Evolutionary conservation across 2,329 filamentous ascomycete species (phyloP), one percentile per base, ranked within the genome.

Genomic region (Fusarium dlaminii): DNA sequence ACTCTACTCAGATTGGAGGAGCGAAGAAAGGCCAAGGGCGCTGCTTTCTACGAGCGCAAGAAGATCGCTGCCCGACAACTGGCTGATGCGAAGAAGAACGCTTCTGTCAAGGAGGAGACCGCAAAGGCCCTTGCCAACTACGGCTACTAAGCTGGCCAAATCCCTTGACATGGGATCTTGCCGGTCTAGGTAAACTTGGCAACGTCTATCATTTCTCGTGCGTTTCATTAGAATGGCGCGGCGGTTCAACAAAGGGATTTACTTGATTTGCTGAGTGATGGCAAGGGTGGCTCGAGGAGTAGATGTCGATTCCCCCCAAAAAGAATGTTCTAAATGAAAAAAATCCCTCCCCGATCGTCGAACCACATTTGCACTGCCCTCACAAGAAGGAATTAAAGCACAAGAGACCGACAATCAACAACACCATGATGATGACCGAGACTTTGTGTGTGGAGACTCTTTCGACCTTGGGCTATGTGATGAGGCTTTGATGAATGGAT

Each of bases 1-100:
- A 80, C 71, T 70, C 52, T 54, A 58, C 69, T 80, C 82, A 98
- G 96, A 88, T 92, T 99, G 84, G 96, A 99, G 91, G 96, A 99
- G 92, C 92, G 96, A 88, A 94, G 96, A 90, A 99, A 99, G 91
- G 96, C 97, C 87, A 99, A 98, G 94, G 93, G 95, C 84, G 91
- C 93, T 81, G 96, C 96, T 86, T 99, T 98, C 93, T 98, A 98
- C 92, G 95, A 97, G 91, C 95, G 95, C 91, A 99, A 98, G 96
- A 98, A 97, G 94, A 91, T 94, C 80, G 93, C 93, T 81, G 91
- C 93, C 85, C 94, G 93, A 90, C 94, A 97, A 89, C 88, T 98
- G 81, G 89, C 92, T 80, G 94, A 98, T 85, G 95, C 96, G 81
- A 93, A 97, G 92, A 96, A 96, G 93, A 93, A 89, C 86, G 94